phyloP scores from a whole-genome alignment of 805 yeast species.

The Lachancea dasiensis region DNA sequence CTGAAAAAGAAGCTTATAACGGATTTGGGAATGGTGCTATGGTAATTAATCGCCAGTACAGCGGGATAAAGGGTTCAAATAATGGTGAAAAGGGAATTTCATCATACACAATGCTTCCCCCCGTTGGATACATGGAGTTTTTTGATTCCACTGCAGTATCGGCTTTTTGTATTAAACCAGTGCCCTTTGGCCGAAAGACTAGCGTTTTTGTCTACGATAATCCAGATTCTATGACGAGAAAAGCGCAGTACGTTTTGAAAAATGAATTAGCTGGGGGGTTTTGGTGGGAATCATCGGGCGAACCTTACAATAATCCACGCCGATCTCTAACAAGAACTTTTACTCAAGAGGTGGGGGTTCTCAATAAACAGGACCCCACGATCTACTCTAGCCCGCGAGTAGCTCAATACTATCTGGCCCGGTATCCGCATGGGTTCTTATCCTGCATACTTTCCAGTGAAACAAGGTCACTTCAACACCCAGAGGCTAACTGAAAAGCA shows the following conservation, averaged over 20 bases:
- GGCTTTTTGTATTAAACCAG: constrained; percentile 44
- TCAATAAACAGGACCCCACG: constrained; percentile 10
- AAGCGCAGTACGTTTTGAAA: constrained; percentile 51
- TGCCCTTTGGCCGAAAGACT: constrained; percentile 11
- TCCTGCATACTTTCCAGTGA: no score
- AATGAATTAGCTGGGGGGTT: constrained; percentile 71
- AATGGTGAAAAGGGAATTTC: constrained; percentile 47
- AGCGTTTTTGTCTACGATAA: constrained; percentile 64
- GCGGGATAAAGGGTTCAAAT: constrained; percentile 39
- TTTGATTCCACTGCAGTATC: constrained; percentile 51
- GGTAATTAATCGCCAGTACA: constrained; percentile 36
- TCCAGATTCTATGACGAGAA: constrained; percentile 42
- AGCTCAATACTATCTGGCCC: constrained; percentile 16
- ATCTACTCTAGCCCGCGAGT: constrained; percentile 16
- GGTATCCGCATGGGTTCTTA: constrained; percentile 19
- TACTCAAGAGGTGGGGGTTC: constrained; percentile 28
- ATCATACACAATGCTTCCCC: constrained; percentile 53
- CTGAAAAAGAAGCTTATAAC: no score
- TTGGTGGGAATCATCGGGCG: constrained; percentile 95
- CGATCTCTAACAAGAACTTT: constrained; percentile 43
- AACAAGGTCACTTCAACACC: no score
- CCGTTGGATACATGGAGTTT: constrained; percentile 37
- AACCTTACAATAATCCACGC: constrained; percentile 32
- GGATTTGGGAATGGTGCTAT: constrained; percentile 8
- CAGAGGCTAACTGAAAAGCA: no score